Conservation (phyloP, 257 asterid species). For the Solanum lignicaule region DNA sequence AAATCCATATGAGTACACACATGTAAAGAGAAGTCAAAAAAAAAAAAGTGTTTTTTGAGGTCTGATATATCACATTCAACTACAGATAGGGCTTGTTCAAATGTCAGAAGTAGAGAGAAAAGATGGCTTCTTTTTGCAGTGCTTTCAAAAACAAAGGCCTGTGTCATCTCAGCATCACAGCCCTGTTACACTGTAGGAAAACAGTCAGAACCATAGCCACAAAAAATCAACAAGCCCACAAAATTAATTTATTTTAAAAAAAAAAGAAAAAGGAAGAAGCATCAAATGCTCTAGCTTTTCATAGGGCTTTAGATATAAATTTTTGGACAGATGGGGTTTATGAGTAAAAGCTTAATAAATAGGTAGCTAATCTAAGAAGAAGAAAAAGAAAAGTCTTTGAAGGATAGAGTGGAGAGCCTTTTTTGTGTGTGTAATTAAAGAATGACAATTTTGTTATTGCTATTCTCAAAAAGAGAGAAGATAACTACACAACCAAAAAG, state of each 20-base stretch:
- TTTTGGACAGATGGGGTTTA: neutral
- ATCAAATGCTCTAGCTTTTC: neutral
- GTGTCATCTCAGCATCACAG: constrained; percentile 4
- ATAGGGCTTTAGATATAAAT: neutral
- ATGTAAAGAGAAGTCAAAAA: neutral
- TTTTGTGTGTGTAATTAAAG: constrained; percentile 13
- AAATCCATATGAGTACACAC: constrained; percentile 2
- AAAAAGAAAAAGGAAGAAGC: neutral
- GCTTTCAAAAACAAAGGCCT: constrained; percentile 28
- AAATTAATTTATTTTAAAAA: neutral
- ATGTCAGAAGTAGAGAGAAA: constrained; percentile 7
- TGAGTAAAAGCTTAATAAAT: neutral
- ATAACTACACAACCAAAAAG: constrained; percentile 3
- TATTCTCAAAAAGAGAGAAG: constrained; percentile 7
- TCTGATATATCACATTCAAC: constrained; percentile 24
- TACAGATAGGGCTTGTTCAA: constrained; percentile 13
- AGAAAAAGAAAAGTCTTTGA: neutral
- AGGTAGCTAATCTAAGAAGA: neutral
- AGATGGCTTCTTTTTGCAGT: constrained; percentile 18
- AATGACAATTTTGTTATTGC: constrained; percentile 4
- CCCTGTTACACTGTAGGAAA: constrained; percentile 20
- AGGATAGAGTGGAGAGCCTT: neutral
- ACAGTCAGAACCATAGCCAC: neutral
- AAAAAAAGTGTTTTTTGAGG: neutral
- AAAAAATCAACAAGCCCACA: neutral